These are phyloP conservation scores for Ceratocystis eucalypticola DNA, from an alignment of 2,329 filamentous ascomycete species.

Conservation along the genomic window DNA sequence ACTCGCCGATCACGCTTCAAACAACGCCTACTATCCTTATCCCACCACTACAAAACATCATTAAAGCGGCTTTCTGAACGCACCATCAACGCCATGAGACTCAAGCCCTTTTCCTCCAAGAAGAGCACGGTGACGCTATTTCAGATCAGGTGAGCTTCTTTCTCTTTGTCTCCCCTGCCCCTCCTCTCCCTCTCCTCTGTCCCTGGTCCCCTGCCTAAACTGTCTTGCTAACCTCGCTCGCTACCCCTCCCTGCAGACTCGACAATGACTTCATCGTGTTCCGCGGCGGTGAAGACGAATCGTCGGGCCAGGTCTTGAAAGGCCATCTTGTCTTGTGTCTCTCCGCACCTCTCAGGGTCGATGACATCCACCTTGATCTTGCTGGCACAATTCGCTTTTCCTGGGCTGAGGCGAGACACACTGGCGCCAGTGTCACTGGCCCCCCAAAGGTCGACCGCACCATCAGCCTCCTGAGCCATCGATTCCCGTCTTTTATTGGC, in stretches of 20 bases:
- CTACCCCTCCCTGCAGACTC: constrained; percentile 37
- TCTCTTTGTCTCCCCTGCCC: not conserved
- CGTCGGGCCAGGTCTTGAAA: constrained; percentile 59
- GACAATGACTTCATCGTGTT: constrained; percentile 71
- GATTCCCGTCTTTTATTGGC: constrained; percentile 53
- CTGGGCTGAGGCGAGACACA: constrained; percentile 15
- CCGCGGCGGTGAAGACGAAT: constrained; percentile 60
- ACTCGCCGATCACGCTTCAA: constrained; percentile 1
- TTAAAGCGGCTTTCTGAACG: not conserved
- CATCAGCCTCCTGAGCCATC: constrained; percentile 50
- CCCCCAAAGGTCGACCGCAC: constrained; percentile 45
- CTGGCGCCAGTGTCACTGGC: constrained; percentile 12
- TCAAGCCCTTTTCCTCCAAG: constrained; percentile 19
- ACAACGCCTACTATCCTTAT: constrained; percentile 1
- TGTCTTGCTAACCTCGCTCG: constrained; percentile 6
- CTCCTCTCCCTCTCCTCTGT: not conserved
- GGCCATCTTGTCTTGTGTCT: constrained; percentile 63
- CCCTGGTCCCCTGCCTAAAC: not conserved
- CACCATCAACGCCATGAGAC: constrained; percentile 15
- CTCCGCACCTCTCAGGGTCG: constrained; percentile 52
- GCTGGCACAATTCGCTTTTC: constrained; percentile 52
- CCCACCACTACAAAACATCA: not conserved
- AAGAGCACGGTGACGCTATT: constrained; percentile 19
- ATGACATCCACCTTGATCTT: constrained; percentile 59
- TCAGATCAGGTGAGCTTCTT: constrained; percentile 17